Evolutionary conservation across 164 flowering plant genomes (phyloP).

Genomic region (Piper longum): DNA sequence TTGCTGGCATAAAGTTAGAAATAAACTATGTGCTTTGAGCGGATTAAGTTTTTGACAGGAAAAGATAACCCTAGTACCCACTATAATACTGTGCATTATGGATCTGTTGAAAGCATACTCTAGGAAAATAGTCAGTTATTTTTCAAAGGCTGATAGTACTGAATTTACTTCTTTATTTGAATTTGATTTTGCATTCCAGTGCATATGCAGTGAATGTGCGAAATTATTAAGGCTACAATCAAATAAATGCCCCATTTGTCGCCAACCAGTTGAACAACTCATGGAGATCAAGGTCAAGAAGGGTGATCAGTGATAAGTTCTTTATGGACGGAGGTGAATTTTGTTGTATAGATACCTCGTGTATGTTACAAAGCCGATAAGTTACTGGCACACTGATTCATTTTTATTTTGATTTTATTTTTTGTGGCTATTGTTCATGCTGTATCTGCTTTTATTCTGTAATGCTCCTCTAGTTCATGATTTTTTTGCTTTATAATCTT

Average conservation of each 20-base stretch:
- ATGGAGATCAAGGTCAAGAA: slow-evolving; percentile 54
- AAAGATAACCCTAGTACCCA: too few relatives aligned
- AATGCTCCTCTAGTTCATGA: too few relatives aligned
- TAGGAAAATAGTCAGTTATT: background rate
- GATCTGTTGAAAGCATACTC: background rate
- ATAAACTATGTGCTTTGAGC: too few relatives aligned
- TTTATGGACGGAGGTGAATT: background rate
- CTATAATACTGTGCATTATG: background rate
- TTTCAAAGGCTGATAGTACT: background rate
- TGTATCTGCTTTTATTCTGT: too few relatives aligned
- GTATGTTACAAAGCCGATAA: background rate
- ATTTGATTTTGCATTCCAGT: slow-evolving; percentile 34
- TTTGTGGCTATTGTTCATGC: background rate
- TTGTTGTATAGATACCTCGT: slow-evolving; percentile 1
- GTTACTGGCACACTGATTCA: background rate
- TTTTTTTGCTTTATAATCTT: too few relatives aligned
- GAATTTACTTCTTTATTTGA: background rate
- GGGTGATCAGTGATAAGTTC: slow-evolving; percentile 1
- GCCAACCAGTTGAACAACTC: slow-evolving; percentile 65
- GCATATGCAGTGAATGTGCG: slow-evolving; percentile 81
- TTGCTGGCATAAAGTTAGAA: too few relatives aligned
- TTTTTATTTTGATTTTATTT: too few relatives aligned
- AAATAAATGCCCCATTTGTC: slow-evolving; percentile 77
- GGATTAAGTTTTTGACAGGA: too few relatives aligned
- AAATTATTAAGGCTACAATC: slow-evolving; percentile 56